These are phyloP conservation scores for Phycomyces nitens DNA, from an alignment of 192 early-diverging fungal species.

Conservation along the genomic window DNA sequence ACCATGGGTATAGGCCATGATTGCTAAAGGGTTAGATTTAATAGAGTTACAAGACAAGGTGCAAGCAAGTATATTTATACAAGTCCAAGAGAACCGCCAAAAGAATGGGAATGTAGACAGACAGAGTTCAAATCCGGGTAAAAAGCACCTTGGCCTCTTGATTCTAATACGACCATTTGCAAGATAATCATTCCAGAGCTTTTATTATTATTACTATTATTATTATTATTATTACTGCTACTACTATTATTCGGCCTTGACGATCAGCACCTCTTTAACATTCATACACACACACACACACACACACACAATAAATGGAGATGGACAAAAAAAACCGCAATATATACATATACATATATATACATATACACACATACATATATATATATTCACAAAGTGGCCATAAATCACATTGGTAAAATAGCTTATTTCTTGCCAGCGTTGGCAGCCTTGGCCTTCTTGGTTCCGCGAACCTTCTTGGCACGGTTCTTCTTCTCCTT, in stretches of 20 bases:
- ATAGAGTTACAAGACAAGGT: background rate
- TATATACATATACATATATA: no score
- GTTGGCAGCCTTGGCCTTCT: conserved; percentile 73
- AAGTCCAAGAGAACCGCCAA: background rate
- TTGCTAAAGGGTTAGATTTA: no score
- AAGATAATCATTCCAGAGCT: background rate
- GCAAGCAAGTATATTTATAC: background rate
- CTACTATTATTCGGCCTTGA: no score
- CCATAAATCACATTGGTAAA: background rate
- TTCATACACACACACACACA: background rate
- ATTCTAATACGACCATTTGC: background rate
- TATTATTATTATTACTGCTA: no score
- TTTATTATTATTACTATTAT: no score
- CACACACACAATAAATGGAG: background rate
- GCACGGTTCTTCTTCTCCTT: conserved; percentile 98
- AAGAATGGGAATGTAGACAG: background rate
- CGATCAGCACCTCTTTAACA: no score
- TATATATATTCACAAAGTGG: background rate
- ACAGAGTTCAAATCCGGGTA: background rate
- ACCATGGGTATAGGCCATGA: background rate
- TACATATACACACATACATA: no score
- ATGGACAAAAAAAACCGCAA: background rate
- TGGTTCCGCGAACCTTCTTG: conserved; percentile 98
- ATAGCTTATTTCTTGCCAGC: conserved; percentile 58
- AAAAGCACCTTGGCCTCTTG: background rate